Conservation (phyloP, 2,329 filamentous ascomycete genomes). For the Ceratocystiopsis minuta region DNA sequence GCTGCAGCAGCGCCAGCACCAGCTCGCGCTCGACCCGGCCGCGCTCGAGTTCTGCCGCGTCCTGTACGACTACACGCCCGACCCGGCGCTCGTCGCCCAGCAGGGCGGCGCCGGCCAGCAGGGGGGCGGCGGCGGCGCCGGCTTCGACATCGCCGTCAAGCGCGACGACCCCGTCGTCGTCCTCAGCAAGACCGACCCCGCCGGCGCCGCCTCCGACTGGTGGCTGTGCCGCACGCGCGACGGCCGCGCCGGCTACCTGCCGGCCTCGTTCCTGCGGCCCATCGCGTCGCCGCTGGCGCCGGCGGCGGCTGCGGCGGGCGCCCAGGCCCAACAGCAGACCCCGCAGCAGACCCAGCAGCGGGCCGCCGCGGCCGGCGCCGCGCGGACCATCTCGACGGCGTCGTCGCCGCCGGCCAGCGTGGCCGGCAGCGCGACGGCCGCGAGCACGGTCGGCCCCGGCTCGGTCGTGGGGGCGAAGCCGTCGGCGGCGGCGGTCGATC, state of each 20-base stretch:
- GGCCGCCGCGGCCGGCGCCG: neutral
- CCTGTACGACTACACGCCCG: conserved; percentile 82
- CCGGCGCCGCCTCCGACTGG: conserved; percentile 88
- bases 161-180: conserved; percentile 94
- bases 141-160: conserved; percentile 77
- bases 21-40: conserved; percentile 55
- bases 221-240: conserved; percentile 88
- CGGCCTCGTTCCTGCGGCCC: conserved; percentile 76
- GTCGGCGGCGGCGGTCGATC: neutral
- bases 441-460: conserved; percentile 24
- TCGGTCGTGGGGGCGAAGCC: conserved; percentile 8
- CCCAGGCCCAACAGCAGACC: neutral
- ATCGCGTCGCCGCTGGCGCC: conserved; percentile 32
- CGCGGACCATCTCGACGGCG: neutral
- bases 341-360: neutral
- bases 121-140: conserved; percentile 32
- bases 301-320: conserved; percentile 9
- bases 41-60: conserved; percentile 95
- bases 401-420: conserved; percentile 15
- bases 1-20: conserved; percentile 28
- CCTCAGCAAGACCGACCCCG: conserved; percentile 76
- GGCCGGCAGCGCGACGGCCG: conserved; percentile 30
- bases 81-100: conserved; percentile 5
- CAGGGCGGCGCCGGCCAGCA: conserved; percentile 1
- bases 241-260: conserved; percentile 78